phyloP scores from a whole-genome alignment of 129 eudicot genomes.

The Flaveria ramosissima region DNA sequence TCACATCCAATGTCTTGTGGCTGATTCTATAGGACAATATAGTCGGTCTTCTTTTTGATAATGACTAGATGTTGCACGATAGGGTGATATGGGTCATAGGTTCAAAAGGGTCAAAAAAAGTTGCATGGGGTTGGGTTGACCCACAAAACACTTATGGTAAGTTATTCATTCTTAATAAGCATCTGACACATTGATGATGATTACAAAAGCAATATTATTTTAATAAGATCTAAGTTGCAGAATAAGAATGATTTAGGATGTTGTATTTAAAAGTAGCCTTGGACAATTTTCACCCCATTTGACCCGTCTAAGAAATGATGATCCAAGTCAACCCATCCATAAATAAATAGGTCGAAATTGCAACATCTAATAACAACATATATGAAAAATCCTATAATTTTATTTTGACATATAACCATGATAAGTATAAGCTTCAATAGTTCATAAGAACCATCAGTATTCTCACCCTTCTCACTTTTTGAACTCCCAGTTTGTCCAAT shows the following conservation, averaged over 20 bases:
- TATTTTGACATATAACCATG: background rate
- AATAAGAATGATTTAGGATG: background rate
- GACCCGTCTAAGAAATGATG: background rate
- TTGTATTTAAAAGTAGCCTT: background rate
- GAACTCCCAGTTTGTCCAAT: conserved; percentile 68
- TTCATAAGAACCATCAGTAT: conserved; percentile 53
- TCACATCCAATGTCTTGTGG: background rate
- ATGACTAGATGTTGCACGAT: background rate
- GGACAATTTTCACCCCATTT: background rate
- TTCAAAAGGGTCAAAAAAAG: background rate
- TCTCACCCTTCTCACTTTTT: conserved; percentile 61
- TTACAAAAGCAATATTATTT: background rate
- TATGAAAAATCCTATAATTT: background rate
- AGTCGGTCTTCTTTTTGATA: background rate
- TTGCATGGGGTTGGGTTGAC: background rate
- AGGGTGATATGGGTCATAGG: background rate
- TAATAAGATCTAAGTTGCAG: background rate
- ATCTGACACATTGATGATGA: background rate
- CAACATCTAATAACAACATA: background rate
- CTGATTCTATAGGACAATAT: background rate
- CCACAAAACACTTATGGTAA: background rate
- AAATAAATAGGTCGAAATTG: background rate
- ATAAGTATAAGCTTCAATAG: conserved; percentile 51
- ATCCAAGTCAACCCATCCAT: background rate
- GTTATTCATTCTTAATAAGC: background rate